Conservation (phyloP, 2,329 filamentous ascomycete species). For the Claviceps sp. region DNA sequence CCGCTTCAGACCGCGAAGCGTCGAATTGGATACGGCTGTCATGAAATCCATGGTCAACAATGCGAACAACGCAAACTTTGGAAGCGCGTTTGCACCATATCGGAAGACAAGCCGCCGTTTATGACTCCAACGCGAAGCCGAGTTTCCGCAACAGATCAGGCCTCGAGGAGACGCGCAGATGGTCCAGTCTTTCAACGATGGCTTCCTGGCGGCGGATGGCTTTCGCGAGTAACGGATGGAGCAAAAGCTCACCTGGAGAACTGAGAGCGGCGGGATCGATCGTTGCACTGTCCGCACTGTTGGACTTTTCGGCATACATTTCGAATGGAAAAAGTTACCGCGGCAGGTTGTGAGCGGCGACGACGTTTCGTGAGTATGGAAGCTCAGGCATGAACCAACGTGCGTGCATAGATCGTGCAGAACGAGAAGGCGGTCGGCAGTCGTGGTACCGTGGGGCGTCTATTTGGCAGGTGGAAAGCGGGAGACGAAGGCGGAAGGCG, state of each 20-base stretch:
- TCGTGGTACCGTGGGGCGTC: background rate
- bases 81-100: background rate
- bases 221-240: background rate
- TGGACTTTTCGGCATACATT: conserved; percentile 36
- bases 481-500: background rate
- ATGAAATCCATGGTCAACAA: conserved; percentile 14
- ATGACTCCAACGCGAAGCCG: background rate
- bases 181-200: background rate
- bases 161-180: background rate
- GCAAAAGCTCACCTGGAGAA: conserved; percentile 49
- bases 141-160: background rate
- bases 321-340: conserved; percentile 13
- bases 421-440: background rate
- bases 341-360: conserved; percentile 18
- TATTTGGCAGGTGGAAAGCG: background rate
- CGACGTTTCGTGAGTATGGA: conserved; percentile 45
- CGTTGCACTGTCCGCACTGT: conserved; percentile 72
- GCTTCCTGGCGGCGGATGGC: background rate
- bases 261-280: conserved; percentile 85
- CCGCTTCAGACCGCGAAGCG: conserved; percentile 61
- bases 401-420: conserved; percentile 8
- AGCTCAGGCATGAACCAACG: conserved; percentile 25
- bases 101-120: background rate
- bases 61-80: conserved; percentile 1
- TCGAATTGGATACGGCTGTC: conserved; percentile 37